Conservation (phyloP, 371 early-diverging fungal genomes). For the Rhizopus microsporus region DNA sequence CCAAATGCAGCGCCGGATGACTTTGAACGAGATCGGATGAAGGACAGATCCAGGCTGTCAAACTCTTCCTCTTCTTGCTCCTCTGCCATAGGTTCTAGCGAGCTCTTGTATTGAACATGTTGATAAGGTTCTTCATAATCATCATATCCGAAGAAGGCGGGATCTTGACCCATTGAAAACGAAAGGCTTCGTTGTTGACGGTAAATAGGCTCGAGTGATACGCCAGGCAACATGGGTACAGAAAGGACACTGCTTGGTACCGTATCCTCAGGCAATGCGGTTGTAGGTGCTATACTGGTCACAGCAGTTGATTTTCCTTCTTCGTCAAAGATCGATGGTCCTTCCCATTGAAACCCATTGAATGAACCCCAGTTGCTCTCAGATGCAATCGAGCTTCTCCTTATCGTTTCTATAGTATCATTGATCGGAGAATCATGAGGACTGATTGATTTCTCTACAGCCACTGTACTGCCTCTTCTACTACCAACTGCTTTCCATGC, state of each 20-base stretch:
- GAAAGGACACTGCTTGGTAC: constrained; percentile 27
- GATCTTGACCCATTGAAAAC: constrained; percentile 53
- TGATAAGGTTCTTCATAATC: constrained; percentile 31
- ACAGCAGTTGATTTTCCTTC: constrained; percentile 13
- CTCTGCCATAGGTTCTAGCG: constrained; percentile 45
- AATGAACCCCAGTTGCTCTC: constrained; percentile 44
- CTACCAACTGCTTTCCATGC: constrained; percentile 38
- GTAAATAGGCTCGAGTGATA: constrained; percentile 43
- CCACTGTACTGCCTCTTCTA: constrained; percentile 30
- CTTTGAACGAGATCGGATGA: constrained; percentile 41
- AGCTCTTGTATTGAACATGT: constrained; percentile 21
- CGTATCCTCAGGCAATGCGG: constrained; percentile 4
- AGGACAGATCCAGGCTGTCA: constrained; percentile 26
- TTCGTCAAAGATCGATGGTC: constrained; percentile 42
- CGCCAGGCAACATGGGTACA: constrained; percentile 49
- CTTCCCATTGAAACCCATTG: constrained; percentile 48
- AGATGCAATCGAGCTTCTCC: constrained; percentile 20
- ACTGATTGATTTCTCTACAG: constrained; percentile 14
- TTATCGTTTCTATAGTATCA: constrained; percentile 11
- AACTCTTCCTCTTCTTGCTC: constrained; percentile 34
- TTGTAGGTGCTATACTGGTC: constrained; percentile 9
- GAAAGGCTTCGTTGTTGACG: constrained; percentile 53
- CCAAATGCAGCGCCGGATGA: constrained; percentile 54
- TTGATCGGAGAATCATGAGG: constrained; percentile 19
- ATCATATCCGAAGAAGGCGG: constrained; percentile 46